These are phyloP conservation scores for Heterobasidion occidentale DNA, from an alignment of 1,284 basidiomycete species.

Conservation along the genomic window DNA sequence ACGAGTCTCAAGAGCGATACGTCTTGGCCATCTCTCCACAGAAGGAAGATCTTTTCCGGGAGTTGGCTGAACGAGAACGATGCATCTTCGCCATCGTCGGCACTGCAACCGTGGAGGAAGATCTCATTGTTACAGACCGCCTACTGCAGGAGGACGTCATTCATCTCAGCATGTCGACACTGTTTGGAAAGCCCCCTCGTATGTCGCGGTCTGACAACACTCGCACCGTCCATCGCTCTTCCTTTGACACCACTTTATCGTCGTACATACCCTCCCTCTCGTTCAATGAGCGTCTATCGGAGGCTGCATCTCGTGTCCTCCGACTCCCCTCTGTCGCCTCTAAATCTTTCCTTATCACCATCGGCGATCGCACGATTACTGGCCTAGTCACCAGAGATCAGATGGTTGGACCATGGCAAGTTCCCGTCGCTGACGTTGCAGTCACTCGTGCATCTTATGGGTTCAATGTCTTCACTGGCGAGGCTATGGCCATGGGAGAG, in stretches of 20 bases:
- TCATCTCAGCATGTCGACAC: constrained; percentile 86
- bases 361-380: constrained; percentile 92
- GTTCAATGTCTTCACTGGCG: constrained; percentile 77
- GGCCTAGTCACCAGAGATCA: constrained; percentile 95
- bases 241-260: constrained; percentile 71
- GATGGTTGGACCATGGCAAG: constrained; percentile 99
- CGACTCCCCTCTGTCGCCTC: constrained; percentile 90
- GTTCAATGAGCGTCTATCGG: constrained; percentile 38
- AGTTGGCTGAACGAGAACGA: constrained; percentile 81
- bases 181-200: constrained; percentile 95
- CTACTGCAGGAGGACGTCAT: constrained; percentile 79
- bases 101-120: constrained; percentile 72
- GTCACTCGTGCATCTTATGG: constrained; percentile 94
- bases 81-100: constrained; percentile 94
- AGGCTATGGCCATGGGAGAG: constrained; percentile 98
- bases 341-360: constrained; percentile 97
- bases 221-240: constrained; percentile 36
- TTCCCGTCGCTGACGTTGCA: constrained; percentile 95
- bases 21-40: constrained; percentile 81
- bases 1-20: constrained; percentile 97
- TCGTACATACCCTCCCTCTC: constrained; percentile 48
- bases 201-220: constrained; percentile 77
- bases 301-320: constrained; percentile 77
- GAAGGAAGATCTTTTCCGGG: constrained; percentile 57
- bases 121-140: constrained; percentile 86